phyloP scores from a whole-genome alignment of 1,284 basidiomycete genomes.

The Austroboletus novae-zelandiae region DNA sequence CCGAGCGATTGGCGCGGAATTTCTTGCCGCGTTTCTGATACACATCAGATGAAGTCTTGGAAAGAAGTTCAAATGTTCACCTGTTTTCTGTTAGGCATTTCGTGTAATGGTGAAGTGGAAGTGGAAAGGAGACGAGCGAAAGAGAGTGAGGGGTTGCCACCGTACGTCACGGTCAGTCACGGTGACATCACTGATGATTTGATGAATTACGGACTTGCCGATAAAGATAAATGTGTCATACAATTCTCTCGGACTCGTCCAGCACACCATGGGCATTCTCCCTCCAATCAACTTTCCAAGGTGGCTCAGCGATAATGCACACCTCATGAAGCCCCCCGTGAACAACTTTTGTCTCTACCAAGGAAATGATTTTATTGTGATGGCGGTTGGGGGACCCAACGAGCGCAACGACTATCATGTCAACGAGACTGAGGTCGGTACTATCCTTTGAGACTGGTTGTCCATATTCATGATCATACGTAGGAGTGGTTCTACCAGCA shows the following conservation, averaged over 20 bases:
- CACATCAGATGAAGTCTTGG: neutral
- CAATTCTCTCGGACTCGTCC: neutral
- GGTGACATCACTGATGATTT: too few relatives aligned
- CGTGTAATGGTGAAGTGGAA: neutral
- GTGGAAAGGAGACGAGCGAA: neutral
- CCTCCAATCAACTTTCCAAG: constrained; percentile 81
- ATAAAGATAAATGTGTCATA: too few relatives aligned
- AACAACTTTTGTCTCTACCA: constrained; percentile 89
- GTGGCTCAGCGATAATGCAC: constrained; percentile 79
- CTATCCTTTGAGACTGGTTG: neutral
- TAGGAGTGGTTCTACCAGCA: constrained; percentile 97
- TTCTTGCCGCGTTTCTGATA: neutral
- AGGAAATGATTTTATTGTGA: constrained; percentile 83
- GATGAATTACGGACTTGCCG: too few relatives aligned
- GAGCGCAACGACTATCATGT: constrained; percentile 90
- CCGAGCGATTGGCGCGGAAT: too few relatives aligned
- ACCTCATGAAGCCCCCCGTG: constrained; percentile 84
- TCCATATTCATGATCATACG: neutral
- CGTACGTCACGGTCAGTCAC: too few relatives aligned
- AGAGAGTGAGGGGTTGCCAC: neutral
- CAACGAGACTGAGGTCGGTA: constrained; percentile 81
- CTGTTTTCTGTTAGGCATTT: neutral
- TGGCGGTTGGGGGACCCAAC: constrained; percentile 93
- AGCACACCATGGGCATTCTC: constrained; percentile 52
- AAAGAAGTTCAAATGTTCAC: neutral